These are phyloP conservation scores for Globisporangium canariense DNA, from an alignment of 352 stramenopile species.

Conservation along the genomic window DNA sequence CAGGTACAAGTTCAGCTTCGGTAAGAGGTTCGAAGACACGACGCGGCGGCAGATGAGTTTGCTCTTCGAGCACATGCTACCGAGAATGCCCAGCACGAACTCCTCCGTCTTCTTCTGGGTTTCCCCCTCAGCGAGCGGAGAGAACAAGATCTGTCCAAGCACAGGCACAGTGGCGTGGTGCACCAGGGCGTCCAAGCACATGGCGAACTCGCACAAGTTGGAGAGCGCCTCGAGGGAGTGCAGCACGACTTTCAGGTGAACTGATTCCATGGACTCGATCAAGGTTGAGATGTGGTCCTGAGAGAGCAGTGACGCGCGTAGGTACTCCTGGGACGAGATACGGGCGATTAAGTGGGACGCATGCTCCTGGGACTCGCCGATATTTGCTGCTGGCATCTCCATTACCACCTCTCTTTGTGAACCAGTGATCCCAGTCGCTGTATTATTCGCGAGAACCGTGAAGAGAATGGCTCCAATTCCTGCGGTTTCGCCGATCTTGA, in stretches of 20 bases:
- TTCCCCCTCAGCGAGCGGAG: conserved; percentile 19
- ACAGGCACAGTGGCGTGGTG: conserved; percentile 73
- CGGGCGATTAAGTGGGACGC: conserved; percentile 58
- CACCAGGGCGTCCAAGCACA: conserved; percentile 66
- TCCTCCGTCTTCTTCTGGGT: conserved; percentile 20
- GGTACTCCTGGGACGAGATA: conserved; percentile 46
- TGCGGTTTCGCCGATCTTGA: conserved; percentile 53
- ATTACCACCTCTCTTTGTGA: not conserved
- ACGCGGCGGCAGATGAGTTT: conserved; percentile 44
- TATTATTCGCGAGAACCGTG: conserved; percentile 24
- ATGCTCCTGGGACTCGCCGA: conserved; percentile 41
- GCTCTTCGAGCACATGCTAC: conserved; percentile 48
- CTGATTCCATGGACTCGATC: conserved; percentile 73
- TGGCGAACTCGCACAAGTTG: conserved; percentile 52
- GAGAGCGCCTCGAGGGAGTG: conserved; percentile 54
- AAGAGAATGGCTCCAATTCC: conserved; percentile 47
- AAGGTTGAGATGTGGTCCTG: conserved; percentile 54
- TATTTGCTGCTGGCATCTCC: conserved; percentile 7
- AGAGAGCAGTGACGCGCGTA: conserved; percentile 47
- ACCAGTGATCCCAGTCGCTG: not conserved
- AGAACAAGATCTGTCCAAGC: conserved; percentile 66
- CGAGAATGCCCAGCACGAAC: conserved; percentile 43
- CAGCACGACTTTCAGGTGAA: conserved; percentile 62
- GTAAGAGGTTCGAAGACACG: conserved; percentile 62
- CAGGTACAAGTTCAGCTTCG: conserved; percentile 45